phyloP scores from a whole-genome alignment of 192 early-diverging fungal species.

The Haplosporangium gracile region DNA sequence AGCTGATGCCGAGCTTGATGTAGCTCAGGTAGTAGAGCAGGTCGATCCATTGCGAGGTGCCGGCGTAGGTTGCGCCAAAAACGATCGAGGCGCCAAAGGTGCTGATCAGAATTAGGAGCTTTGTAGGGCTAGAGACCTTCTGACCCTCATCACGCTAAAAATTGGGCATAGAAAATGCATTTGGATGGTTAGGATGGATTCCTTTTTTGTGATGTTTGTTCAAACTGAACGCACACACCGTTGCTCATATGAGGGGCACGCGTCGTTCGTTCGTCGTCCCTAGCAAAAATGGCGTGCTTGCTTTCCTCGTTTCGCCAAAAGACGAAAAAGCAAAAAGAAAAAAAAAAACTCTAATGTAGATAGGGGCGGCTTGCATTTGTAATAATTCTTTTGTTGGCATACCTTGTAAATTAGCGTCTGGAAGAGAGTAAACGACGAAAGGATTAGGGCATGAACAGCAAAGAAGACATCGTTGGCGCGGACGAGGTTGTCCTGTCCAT shows the following conservation, averaged over 20 bases:
- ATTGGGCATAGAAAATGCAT: neutral
- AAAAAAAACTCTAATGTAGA: neutral
- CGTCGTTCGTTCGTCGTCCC: neutral
- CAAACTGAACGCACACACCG: neutral
- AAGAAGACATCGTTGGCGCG: slow-evolving; percentile 90
- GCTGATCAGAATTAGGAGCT: slow-evolving; percentile 56
- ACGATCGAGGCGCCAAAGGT: slow-evolving; percentile 46
- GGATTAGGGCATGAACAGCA: slow-evolving; percentile 78
- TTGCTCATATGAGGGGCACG: neutral
- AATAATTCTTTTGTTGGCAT: neutral
- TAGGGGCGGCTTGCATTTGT: neutral
- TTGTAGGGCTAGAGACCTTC: slow-evolving; percentile 56
- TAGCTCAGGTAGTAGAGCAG: slow-evolving; percentile 78
- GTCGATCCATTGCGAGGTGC: slow-evolving; percentile 61
- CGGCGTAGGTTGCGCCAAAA: slow-evolving; percentile 27
- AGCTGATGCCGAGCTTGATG: slow-evolving; percentile 81
- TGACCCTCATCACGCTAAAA: slow-evolving; percentile 61
- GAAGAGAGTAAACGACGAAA: slow-evolving; percentile 69
- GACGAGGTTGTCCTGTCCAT: slow-evolving; percentile 76
- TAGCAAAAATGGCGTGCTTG: neutral
- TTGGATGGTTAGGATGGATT: neutral
- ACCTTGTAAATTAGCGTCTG: slow-evolving; percentile 78
- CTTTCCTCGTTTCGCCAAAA: neutral
- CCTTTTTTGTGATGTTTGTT: neutral
- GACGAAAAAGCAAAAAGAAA: neutral